Evolutionary conservation across 139 green algal genomes (phyloP).

Genomic region (Nannochloris sp.): DNA sequence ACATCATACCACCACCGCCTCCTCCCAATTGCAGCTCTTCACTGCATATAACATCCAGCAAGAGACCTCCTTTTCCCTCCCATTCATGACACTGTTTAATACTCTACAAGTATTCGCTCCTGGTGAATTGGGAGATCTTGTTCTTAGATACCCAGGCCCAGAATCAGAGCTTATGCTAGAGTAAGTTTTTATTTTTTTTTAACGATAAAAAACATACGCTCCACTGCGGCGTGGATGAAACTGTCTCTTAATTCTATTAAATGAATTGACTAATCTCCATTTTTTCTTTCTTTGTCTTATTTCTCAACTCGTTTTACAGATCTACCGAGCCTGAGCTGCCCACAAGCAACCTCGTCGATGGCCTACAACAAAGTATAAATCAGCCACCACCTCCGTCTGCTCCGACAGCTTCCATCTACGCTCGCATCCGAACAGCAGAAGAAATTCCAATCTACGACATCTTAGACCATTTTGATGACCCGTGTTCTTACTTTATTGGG

Average conservation of each 20-base stretch:
- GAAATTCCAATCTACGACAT: constrained; percentile 3
- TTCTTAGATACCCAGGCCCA: constrained; percentile 14
- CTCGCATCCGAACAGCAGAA: constrained; percentile 4
- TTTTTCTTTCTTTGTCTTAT: constrained; percentile 5
- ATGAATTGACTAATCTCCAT: not conserved
- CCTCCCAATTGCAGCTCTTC: constrained; percentile 19
- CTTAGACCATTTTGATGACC: constrained; percentile 9
- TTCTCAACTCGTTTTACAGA: constrained; percentile 5
- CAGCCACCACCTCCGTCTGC: not conserved
- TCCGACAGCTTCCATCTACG: not conserved
- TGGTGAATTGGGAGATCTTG: constrained; percentile 3
- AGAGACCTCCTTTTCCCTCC: not conserved
- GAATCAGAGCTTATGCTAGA: constrained; percentile 11
- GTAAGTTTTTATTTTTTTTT: not conserved
- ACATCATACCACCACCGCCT: not conserved
- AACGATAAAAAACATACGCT: not conserved
- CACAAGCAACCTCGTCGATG: too few species aligned
- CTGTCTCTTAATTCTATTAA: not conserved
- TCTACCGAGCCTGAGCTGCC: not conserved
- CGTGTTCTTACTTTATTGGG: constrained; percentile 1
- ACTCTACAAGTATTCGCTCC: constrained; percentile 13
- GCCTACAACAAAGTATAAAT: too few species aligned
- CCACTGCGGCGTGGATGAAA: not conserved
- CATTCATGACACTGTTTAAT: constrained; percentile 6
- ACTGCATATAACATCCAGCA: not conserved